These are phyloP conservation scores for Apiospora rasikravindrae DNA, from an alignment of 2,329 filamentous ascomycete species.

Conservation along the genomic window DNA sequence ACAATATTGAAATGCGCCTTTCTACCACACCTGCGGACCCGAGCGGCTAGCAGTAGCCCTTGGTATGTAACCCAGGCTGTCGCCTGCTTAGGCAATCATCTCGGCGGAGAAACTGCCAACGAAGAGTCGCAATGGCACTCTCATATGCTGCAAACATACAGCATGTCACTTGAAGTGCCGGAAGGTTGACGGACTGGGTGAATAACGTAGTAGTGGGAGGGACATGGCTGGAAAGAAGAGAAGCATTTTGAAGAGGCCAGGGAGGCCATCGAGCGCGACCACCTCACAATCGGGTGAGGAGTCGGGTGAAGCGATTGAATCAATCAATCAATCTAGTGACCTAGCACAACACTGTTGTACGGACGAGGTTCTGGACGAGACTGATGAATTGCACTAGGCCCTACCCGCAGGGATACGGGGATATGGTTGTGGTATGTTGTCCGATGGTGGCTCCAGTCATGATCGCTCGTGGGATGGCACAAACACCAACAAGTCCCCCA, in stretches of 20 bases:
- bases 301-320: background rate
- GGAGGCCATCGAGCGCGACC: background rate
- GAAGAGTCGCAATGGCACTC: background rate
- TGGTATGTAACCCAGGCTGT: background rate
- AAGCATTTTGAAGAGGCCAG: background rate
- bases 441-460: slow-evolving; percentile 1
- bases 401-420: background rate
- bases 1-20: slow-evolving; percentile 4
- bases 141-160: background rate
- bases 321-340: background rate
- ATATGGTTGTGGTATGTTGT: background rate
- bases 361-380: background rate
- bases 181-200: background rate
- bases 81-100: background rate
- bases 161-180: background rate
- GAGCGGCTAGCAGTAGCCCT: background rate
- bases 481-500: background rate
- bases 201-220: background rate
- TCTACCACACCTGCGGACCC: slow-evolving; percentile 3
- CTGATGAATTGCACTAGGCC: background rate
- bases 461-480: slow-evolving; percentile 3
- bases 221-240: background rate
- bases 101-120: background rate
- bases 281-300: background rate
- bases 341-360: background rate